Evolutionary conservation across 2,329 filamentous ascomycete species (phyloP).

Genomic region (Apiospora sp.): DNA sequence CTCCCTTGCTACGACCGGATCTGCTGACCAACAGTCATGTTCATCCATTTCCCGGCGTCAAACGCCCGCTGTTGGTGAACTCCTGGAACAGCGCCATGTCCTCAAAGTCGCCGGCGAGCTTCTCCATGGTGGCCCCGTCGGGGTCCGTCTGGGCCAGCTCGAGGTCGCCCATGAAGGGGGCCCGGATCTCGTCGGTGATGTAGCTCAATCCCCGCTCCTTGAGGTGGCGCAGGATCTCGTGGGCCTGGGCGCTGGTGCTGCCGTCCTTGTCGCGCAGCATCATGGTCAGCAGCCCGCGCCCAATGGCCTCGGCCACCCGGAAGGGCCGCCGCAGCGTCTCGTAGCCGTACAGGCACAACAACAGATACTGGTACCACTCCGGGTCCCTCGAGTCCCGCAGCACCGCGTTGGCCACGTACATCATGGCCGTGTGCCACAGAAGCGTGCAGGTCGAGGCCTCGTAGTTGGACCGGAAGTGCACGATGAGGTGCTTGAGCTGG

Average conservation of each 20-base stretch:
- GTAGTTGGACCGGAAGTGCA: conserved; percentile 47
- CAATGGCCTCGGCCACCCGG: conserved; percentile 45
- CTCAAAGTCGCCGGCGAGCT: conserved; percentile 44
- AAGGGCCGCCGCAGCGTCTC: conserved; percentile 44
- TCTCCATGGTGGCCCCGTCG: conserved; percentile 43
- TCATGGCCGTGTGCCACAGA: conserved; percentile 50
- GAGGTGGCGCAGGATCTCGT: conserved; percentile 41
- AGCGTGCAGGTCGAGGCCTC: conserved; percentile 45
- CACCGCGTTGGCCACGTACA: conserved; percentile 49
- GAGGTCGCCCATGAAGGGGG: conserved; percentile 48
- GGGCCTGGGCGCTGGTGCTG: not conserved
- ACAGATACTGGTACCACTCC: conserved; percentile 46
- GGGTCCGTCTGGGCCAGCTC: conserved; percentile 45
- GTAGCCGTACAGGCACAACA: conserved; percentile 49
- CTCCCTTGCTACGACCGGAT: no score
- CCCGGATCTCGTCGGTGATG: conserved; percentile 39
- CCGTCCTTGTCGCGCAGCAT: conserved; percentile 42
- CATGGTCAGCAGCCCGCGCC: conserved; percentile 46
- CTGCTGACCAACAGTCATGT: no score
- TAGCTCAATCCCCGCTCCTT: conserved; percentile 34
- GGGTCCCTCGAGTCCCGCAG: conserved; percentile 40
- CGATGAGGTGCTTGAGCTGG: conserved; percentile 48
- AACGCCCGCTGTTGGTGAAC: conserved; percentile 26
- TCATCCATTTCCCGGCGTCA: no score
- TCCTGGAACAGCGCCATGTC: conserved; percentile 46